phyloP scores from a whole-genome alignment of 2,329 filamentous ascomycete genomes.

The Acarospora socialis region DNA sequence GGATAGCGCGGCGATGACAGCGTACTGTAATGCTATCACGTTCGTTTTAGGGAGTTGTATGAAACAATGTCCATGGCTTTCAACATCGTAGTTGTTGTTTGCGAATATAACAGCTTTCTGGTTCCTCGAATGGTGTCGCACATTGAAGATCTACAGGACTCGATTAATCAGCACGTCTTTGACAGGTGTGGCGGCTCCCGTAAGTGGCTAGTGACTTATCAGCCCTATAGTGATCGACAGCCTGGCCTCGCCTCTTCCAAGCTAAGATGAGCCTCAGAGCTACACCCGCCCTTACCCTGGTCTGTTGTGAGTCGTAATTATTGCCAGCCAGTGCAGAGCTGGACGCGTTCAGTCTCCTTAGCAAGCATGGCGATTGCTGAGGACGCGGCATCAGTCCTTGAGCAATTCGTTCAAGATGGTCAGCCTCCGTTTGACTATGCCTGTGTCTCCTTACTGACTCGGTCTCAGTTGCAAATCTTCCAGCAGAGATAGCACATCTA shows the following conservation, averaged over 20 bases:
- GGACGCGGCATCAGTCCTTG: slow-evolving; percentile 48
- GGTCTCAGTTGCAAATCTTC: slow-evolving; percentile 37
- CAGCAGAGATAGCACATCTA: slow-evolving; percentile 49
- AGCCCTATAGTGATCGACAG: no score
- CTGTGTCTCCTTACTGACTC: background rate
- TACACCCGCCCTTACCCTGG: no score
- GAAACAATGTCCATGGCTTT: background rate
- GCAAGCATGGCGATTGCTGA: slow-evolving; percentile 35
- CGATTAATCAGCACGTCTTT: no score
- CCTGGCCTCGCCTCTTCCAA: no score
- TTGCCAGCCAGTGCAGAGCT: no score
- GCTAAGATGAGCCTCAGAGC: no score
- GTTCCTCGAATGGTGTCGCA: no score
- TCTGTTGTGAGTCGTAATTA: no score
- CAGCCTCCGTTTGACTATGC: slow-evolving; percentile 8
- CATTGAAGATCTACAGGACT: no score
- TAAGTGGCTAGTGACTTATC: no score
- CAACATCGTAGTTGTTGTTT: background rate
- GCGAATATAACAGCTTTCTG: background rate
- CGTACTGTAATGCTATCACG: background rate
- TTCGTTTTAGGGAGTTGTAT: background rate
- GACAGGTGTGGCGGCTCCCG: no score
- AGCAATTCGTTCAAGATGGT: slow-evolving; percentile 54
- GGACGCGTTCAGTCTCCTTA: background rate
- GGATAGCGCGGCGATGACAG: background rate